Base-by-base conservation (phyloP, 2,329 filamentous ascomycete species). In the Aspergillus ustus region DNA sequence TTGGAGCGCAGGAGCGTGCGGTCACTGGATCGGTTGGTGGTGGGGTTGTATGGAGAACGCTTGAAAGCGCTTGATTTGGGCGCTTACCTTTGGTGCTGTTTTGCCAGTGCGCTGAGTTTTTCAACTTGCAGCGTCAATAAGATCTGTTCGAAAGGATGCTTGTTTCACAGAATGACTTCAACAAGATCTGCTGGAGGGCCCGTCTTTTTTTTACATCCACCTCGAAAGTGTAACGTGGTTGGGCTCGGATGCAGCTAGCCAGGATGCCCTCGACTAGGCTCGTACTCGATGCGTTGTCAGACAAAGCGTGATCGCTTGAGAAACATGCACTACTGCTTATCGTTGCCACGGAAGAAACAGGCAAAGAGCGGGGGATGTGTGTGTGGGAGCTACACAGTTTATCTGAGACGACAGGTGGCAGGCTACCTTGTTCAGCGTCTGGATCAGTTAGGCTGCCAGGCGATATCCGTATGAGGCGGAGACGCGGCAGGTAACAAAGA, bases 271-370 rank as follows among this genome's bases (percentile, higher is more conserved):
- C 73, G 71, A 73, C 67, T 67, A 69, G 65, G 69, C 65, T 67
- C 63, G 68, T 63, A 70, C 69, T 71, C 73, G 76, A 80, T 80
- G 78, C 72, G 78, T 78, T 80, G 78, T 78, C 78, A 77, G 64
- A 67, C 63, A 63, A 66, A 69, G 61, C 61, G 63, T 65, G 60
- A 66, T 70, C 65, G 66, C 65, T 67, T 68, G 64, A 66, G 67
- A 64, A 69, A 72, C 68, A 67, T 67, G 72, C 67, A 66, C 63
- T 61, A 61, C 65, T 66, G 66, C 65, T 65, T 72, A 69, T 67
- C 66, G 68, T 69, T 70, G 69, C 67, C 67, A 71, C 71, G 56
- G 56, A 57, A 52, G 44, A 65, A 50, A 54, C 54, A 55, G 56
- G 57, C 19, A 57, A 57, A 56, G 62, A 60, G 44, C 44, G 52